Percentiles rank a stretch among this genome's conserved stretches.
These are phyloP conservation scores for Teunomyces gatunensis DNA, from an alignment of 805 yeast species.

Conservation along the genomic window DNA sequence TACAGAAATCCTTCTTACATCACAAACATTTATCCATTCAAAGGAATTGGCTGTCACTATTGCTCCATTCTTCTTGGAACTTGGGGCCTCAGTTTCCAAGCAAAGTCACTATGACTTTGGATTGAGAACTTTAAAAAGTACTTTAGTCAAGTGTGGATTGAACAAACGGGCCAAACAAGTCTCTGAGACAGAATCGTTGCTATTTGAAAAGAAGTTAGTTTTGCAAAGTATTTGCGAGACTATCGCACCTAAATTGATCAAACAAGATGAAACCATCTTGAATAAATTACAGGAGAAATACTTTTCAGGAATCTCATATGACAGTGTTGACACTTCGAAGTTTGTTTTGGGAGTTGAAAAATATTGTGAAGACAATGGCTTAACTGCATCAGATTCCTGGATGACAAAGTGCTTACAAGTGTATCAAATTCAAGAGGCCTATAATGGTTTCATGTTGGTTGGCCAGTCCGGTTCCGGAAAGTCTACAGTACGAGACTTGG, in stretches of 20 bases:
- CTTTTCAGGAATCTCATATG: conserved; percentile 24
- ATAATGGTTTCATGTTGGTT: conserved; percentile 78
- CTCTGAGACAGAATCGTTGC: conserved; percentile 3
- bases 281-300: conserved; percentile 13
- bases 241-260: conserved; percentile 64
- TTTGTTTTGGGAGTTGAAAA: conserved; percentile 24
- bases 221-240: conserved; percentile 57
- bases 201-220: conserved; percentile 33
- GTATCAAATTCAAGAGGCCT: conserved; percentile 54
- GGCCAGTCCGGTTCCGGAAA: conserved; percentile 82
- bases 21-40: conserved; percentile 66
- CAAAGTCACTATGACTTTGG: conserved; percentile 92
- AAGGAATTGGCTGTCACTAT: conserved; percentile 42
- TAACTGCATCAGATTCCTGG: conserved; percentile 42
- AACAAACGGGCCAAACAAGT: conserved; percentile 25
- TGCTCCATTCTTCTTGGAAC: conserved; percentile 51
- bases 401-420: conserved; percentile 58
- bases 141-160: conserved; percentile 57
- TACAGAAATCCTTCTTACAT: conserved; percentile 65
- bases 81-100: conserved; percentile 40
- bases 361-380: conserved; percentile 30
- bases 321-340: conserved; percentile 18
- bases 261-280: conserved; percentile 49
- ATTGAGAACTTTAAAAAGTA: conserved; percentile 71
- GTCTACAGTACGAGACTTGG: conserved; percentile 48